Percentiles rank a stretch among this genome's conserved stretches.
Evolutionary conservation across 345 rosid species (phyloP).

Genomic region (Salix brachista): DNA sequence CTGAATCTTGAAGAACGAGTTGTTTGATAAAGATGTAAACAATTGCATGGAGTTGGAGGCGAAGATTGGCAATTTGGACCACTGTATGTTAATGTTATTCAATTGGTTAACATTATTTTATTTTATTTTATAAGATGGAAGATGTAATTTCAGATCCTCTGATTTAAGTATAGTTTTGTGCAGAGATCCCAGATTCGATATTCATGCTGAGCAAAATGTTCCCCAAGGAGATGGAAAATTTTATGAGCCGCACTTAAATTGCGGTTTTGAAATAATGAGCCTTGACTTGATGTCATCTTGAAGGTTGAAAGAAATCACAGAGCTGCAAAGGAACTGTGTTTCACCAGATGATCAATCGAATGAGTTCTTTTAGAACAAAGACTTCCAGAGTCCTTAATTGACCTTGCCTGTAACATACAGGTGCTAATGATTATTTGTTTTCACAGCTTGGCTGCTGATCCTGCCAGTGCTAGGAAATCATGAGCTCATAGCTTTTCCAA

Average conservation of each 20-base stretch:
- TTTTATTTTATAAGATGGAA: background rate
- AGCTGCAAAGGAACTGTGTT: background rate
- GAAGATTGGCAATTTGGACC: constrained; percentile 11
- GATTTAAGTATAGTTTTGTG: background rate
- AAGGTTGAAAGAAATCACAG: background rate
- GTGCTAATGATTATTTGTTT: background rate
- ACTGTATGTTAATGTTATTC: background rate
- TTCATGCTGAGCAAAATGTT: background rate
- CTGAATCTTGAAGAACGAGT: constrained; percentile 18
- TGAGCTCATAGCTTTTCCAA: background rate
- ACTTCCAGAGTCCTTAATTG: background rate
- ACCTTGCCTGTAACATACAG: background rate
- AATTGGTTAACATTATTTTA: background rate
- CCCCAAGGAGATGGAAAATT: constrained; percentile 1
- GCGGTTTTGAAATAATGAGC: background rate
- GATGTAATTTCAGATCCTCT: constrained; percentile 6
- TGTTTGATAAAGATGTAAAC: background rate
- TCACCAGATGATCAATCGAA: no score
- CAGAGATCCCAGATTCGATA: constrained; percentile 6
- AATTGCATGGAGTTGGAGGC: constrained; percentile 2
- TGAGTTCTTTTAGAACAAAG: background rate
- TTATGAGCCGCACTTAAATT: background rate
- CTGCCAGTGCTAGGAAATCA: background rate
- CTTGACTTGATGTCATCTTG: background rate
- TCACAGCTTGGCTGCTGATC: background rate